Evolutionary conservation across 2,329 filamentous ascomycete species (phyloP), one percentile per base, ranked within the genome.

Genomic region (Dothistroma septosporum): DNA sequence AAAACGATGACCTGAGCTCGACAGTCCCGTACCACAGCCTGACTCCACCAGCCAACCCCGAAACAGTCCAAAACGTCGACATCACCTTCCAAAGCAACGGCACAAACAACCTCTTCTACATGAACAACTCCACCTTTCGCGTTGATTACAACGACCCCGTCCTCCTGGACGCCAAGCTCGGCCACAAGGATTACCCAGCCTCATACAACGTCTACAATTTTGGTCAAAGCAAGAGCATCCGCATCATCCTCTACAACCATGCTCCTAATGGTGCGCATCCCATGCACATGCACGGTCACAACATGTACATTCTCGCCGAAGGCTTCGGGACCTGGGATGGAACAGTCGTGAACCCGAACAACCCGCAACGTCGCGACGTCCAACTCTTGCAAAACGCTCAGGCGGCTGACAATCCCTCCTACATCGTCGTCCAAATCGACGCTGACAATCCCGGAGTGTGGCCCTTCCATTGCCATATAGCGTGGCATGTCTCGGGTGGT

Each of bases 11-110:
- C 57, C 76, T 89, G 8, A 66, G 69, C 6, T 52, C 76, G 3
- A 85, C 84, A 0, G 73, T 76, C 28, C 86, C 87, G 0, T 71
- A 78, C 58, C 86, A 80, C 73, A 71, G 77, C 56, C 79, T 88
- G 49, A 61, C 72, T 1, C 71, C 76, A n/a, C 63, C 70, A 11
- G 89, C 76, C 86, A 41, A 71, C 8, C 72, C 76, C 14, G 65
- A 67, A 12, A 72, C 69, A 9, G 68, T 63, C 0, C 64, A 74
- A 52, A 68, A 72, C 16, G 78, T 87, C 67, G 77, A 80, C 7
- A 76, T 89, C 37, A 75, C 74, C 11, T 60, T 76, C 4, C 78
- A 75, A 61, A 53, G 74, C 1, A 79, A 76, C 64, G 70, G 72
- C 28, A 88, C 72, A 12, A 70, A 69, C 2, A 82, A 81, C 7